Conservation (phyloP, 768 basidiomycete genomes). For the Rhodocollybia butyracea region DNA sequence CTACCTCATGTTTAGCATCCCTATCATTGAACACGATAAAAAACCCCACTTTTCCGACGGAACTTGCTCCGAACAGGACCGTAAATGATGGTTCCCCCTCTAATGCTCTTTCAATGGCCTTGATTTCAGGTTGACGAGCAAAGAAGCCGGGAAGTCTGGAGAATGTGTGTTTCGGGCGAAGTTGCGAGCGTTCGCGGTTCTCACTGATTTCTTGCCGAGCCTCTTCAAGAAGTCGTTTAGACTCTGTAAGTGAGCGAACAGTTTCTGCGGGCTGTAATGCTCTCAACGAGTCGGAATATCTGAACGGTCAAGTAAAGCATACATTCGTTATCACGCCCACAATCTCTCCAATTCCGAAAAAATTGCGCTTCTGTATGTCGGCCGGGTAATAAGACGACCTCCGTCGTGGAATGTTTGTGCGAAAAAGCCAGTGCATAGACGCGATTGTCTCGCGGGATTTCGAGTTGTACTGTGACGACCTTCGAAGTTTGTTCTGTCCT, state of each 20-base stretch:
- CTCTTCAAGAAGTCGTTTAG: conserved; percentile 71
- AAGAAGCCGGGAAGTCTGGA: conserved; percentile 74
- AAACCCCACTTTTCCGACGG: conserved; percentile 67
- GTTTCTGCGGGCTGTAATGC: conserved; percentile 69
- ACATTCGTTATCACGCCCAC: conserved; percentile 74
- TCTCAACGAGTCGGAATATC: conserved; percentile 1
- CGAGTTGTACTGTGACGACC: conserved; percentile 19
- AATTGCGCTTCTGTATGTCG: conserved; percentile 63
- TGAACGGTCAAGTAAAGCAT: conserved; percentile 19
- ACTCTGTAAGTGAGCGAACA: conserved; percentile 76
- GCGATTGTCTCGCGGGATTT: conserved; percentile 15
- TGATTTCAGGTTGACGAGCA: conserved; percentile 62
- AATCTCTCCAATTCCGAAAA: conserved; percentile 81
- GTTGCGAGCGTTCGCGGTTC: conserved; percentile 59
- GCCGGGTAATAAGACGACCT: conserved; percentile 56
- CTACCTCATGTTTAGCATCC: conserved; percentile 31
- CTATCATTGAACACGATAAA: background rate
- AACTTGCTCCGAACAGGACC: conserved; percentile 75
- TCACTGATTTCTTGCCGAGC: conserved; percentile 73
- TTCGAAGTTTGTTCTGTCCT: conserved; percentile 21
- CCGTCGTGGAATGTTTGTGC: conserved; percentile 67
- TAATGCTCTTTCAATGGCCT: conserved; percentile 60
- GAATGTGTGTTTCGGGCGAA: conserved; percentile 74
- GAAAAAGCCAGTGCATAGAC: conserved; percentile 72
- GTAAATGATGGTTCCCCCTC: conserved; percentile 76